Base-by-base conservation (phyloP, 108 stramenopile species). In the Seminavis robusta region DNA sequence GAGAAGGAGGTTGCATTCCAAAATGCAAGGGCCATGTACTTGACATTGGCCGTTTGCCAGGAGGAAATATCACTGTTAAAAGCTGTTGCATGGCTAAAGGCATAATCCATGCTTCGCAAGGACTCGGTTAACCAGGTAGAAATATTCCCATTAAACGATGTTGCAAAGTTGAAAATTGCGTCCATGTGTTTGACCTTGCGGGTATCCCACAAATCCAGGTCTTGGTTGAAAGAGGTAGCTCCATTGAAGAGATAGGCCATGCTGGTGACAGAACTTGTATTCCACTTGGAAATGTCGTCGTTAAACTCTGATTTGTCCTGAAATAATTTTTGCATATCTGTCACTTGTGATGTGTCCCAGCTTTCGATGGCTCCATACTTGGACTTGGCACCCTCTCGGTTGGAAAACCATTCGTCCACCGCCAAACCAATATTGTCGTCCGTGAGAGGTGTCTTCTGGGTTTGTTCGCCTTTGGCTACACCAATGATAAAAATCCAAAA, bases 141-240 rank as follows among this genome's bases (percentile, higher is more conserved):
- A 3, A 56, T 42, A 21, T 56, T 40, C 27, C 42, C 39, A 56
- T 56, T 56, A 15, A 56, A 33, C 25, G 19, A n/a, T n/a, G n/a
- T n/a, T n/a, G n/a, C n/a, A n/a, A n/a, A n/a, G n/a, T n/a, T n/a
- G n/a, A 52, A 52, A 59, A 73, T 66, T 1, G 44, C 4, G 2
- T 13, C 4, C 66, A 74, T 63, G 19, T 48, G 9, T n/a, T 31
- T 46, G 15, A 74, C 73, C 2, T 40, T 25, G n/a, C 29, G 19
- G 16, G 20, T 20, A 33, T 67, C n/a, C 39, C 39, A 40, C 5
- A 5, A 40, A 3, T 16, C 39, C 3, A 40, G 16, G 5, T 40
- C 20, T 40, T 40, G 39, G 1, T 40, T 2, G 39, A 40, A 40
- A 19, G 39, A 16, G 3, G 19, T 16, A 4, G 39, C 39, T 19